Conservation (phyloP, 1,284 basidiomycete genomes). For the Taiwanofungus camphoratus region DNA sequence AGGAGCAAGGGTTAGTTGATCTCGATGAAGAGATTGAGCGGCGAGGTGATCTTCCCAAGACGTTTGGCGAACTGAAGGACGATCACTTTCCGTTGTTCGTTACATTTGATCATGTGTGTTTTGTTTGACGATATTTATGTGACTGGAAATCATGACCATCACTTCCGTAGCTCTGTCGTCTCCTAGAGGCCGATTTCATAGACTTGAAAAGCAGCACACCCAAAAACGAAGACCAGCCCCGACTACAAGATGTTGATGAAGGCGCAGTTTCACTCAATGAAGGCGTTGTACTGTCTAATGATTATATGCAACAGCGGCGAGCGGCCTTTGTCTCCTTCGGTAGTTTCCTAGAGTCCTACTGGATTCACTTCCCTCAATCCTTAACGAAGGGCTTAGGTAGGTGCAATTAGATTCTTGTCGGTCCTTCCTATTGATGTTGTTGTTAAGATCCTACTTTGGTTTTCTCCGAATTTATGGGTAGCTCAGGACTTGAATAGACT, state of each 20-base stretch:
- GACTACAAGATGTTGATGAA: slow-evolving; percentile 1
- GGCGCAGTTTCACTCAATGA: too few species aligned
- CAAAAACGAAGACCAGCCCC: slow-evolving; percentile 6
- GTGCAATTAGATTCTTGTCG: slow-evolving; percentile 5
- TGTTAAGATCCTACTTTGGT: slow-evolving; percentile 53
- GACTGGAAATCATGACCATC: background rate
- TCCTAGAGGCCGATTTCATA: slow-evolving; percentile 17
- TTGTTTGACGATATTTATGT: too few species aligned
- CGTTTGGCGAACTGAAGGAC: slow-evolving; percentile 54
- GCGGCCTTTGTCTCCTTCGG: slow-evolving; percentile 41
- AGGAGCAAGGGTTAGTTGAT: slow-evolving; percentile 38
- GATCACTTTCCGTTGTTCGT: slow-evolving; percentile 68
- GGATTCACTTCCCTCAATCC: slow-evolving; percentile 55
- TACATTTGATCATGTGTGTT: slow-evolving; percentile 53
- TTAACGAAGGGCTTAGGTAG: slow-evolving; percentile 54
- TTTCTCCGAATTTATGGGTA: slow-evolving; percentile 66
- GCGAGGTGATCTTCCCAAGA: slow-evolving; percentile 42
- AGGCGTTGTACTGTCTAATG: slow-evolving; percentile 15
- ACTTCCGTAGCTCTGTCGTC: slow-evolving; percentile 33
- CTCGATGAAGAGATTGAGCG: slow-evolving; percentile 43
- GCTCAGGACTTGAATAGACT: slow-evolving; percentile 1
- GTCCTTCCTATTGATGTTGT: background rate
- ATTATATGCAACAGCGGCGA: slow-evolving; percentile 23
- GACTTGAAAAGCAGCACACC: background rate
- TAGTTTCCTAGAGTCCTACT: slow-evolving; percentile 49